Percentiles rank a stretch among this genome's conserved stretches.
phyloP scores from a whole-genome alignment of 2,329 filamentous ascomycete species.

The Fusarium equiseti region DNA sequence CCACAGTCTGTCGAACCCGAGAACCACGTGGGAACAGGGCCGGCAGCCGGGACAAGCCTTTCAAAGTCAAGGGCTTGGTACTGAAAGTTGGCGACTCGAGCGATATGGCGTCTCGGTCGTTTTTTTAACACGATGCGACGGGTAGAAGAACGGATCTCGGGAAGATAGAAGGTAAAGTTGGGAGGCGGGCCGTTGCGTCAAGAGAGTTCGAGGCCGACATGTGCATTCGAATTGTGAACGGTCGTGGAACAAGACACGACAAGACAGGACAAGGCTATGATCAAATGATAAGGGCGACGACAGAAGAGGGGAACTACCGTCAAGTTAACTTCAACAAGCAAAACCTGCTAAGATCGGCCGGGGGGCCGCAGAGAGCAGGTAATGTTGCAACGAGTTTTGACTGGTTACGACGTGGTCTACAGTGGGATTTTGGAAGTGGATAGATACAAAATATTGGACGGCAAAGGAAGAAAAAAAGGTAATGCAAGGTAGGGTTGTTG shows the following conservation, averaged over 20 bases:
- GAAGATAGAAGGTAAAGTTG: constrained; percentile 20
- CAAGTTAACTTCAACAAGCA: constrained; percentile 23
- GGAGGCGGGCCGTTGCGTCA: constrained; percentile 41
- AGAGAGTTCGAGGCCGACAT: constrained; percentile 43
- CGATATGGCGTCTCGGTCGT: constrained; percentile 23
- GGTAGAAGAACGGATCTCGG: constrained; percentile 25
- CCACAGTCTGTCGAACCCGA: constrained; percentile 54
- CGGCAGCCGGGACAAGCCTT: constrained; percentile 52
- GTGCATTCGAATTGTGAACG: constrained; percentile 40
- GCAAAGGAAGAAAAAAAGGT: constrained; percentile 8
- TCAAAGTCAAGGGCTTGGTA: constrained; percentile 39
- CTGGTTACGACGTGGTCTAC: constrained; percentile 34
- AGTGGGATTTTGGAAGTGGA: constrained; percentile 36
- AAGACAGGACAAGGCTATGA: constrained; percentile 18
- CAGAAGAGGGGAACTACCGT: constrained; percentile 39
- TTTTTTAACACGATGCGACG: constrained; percentile 25
- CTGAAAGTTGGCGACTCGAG: constrained; percentile 30
- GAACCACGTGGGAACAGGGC: constrained; percentile 53
- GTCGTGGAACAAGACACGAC: constrained; percentile 18
- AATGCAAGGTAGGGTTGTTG: constrained; percentile 26
- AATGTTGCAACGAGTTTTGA: constrained; percentile 25
- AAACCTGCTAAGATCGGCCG: constrained; percentile 39
- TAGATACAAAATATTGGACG: constrained; percentile 7
- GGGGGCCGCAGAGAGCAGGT: constrained; percentile 39
- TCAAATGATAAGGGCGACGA: constrained; percentile 27